Evolutionary conservation across 2,329 filamentous ascomycete genomes (phyloP), one percentile per base, ranked within the genome.

Genomic region (Diaporthe helianthi): DNA sequence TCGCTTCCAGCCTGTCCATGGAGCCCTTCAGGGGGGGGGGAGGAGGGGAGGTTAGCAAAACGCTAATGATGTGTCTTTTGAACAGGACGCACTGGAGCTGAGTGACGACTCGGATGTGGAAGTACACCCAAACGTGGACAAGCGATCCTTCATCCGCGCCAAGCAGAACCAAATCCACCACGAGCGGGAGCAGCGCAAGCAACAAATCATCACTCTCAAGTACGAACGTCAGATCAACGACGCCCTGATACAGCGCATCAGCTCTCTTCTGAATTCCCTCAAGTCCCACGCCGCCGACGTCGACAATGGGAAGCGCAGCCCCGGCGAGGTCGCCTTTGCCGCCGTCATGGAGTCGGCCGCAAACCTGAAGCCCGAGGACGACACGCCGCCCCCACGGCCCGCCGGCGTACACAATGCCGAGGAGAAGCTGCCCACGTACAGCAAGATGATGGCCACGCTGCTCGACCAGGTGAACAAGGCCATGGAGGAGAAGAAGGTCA

Each of bases 61-160:
- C 53, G 46, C 67, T 68, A 33, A 65, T 22, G 5, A n/a, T 2
- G 12, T 15, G 4, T 26, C 12, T 26, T 10, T n/a, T 22, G 19
- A 26, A 41, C 71, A 93, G 90, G 92, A 98, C 79, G 91, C 92
- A 70, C 88, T 99, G 78, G 96, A 99, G 89, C 90, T 99, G 78
- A 97, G 93, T 77, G 96, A 99, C 81, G 96, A 99, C 82, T 98
- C 94, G 64, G 96, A 99, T 77, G 91, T 99, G 76, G 96, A 99
- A 83, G 96, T 98, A 64, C 96, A 99, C 81, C 96, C 96, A 71
- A 99, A 99, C 79, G 96, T 99, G 79, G 96, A 99, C 84, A 99
- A 99, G 81, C 89, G 92, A 64, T 98, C 95, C 71, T 99, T 99
- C 81, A 99, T 99, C 80, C 93, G 95, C 73, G 97, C 96, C 73